Conservation (phyloP, 441 rosid species). For the Brassica balearica region DNA sequence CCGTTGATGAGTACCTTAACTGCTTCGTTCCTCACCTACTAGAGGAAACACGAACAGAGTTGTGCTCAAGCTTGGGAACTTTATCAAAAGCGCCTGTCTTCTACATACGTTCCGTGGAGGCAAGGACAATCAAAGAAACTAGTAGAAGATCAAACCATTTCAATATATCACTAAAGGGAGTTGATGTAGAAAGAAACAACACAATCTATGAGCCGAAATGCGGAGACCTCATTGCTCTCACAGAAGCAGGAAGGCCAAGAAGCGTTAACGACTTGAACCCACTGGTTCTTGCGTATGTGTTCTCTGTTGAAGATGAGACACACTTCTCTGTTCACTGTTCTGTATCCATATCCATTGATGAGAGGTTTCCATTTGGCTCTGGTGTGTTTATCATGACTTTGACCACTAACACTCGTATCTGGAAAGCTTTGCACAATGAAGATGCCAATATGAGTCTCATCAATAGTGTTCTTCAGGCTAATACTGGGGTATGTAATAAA, state of each 20-base stretch:
- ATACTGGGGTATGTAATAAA: slow-evolving; percentile 45
- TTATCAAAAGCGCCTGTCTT: slow-evolving; percentile 21
- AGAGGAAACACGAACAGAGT: slow-evolving; percentile 28
- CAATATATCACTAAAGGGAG: neutral
- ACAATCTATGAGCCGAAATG: slow-evolving; percentile 28
- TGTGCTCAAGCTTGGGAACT: slow-evolving; percentile 28
- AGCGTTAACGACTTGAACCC: slow-evolving; percentile 22
- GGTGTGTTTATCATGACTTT: slow-evolving; percentile 53
- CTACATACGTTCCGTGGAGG: neutral
- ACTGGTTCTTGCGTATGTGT: slow-evolving; percentile 26
- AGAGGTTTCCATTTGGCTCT: neutral
- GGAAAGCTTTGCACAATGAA: slow-evolving; percentile 56
- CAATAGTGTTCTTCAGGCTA: slow-evolving; percentile 45
- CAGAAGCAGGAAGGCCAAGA: slow-evolving; percentile 9
- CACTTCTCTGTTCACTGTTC: slow-evolving; percentile 11
- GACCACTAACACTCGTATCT: slow-evolving; percentile 57
- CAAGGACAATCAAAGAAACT: neutral
- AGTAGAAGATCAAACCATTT: neutral
- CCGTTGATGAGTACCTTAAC: slow-evolving; percentile 21
- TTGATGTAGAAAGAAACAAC: neutral
- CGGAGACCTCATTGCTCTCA: slow-evolving; percentile 40
- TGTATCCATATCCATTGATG: neutral
- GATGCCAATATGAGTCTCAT: slow-evolving; percentile 42
- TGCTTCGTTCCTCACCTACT: slow-evolving; percentile 39
- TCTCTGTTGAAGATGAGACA: neutral